Percentiles rank a stretch among this genome's conserved stretches.
Conservation (phyloP, 768 basidiomycete genomes). For the Tricholoma saponaceum region DNA sequence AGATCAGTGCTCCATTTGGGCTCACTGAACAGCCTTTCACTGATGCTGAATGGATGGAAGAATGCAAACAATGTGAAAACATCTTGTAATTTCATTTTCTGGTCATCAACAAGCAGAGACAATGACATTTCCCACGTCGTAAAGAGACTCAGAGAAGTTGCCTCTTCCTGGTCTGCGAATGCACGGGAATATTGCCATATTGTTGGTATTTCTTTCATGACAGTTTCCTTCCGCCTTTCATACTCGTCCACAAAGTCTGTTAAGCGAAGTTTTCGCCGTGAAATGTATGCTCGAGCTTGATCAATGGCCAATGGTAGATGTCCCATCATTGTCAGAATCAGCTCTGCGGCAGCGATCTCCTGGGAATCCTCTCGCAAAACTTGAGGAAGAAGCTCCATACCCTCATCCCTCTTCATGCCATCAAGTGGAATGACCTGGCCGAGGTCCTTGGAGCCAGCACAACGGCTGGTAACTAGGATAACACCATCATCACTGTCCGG, state of each 20-base stretch:
- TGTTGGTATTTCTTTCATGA: neutral
- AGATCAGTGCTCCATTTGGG: no score
- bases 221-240: neutral
- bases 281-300: neutral
- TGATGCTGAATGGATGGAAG: neutral
- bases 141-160: neutral
- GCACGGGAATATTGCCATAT: neutral
- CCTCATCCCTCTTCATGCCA: neutral
- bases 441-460: neutral
- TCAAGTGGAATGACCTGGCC: neutral
- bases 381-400: neutral
- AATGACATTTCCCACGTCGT: neutral
- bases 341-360: neutral
- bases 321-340: neutral
- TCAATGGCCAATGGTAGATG: neutral
- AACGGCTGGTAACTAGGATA: neutral
- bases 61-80: neutral
- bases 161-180: neutral
- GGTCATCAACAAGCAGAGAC: no score
- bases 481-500: neutral
- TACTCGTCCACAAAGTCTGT: neutral
- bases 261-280: neutral
- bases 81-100: neutral
- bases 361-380: neutral
- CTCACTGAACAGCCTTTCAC: neutral